Conservation (phyloP, 257 asterid genomes). For the Oldenlandia corymbosa region DNA sequence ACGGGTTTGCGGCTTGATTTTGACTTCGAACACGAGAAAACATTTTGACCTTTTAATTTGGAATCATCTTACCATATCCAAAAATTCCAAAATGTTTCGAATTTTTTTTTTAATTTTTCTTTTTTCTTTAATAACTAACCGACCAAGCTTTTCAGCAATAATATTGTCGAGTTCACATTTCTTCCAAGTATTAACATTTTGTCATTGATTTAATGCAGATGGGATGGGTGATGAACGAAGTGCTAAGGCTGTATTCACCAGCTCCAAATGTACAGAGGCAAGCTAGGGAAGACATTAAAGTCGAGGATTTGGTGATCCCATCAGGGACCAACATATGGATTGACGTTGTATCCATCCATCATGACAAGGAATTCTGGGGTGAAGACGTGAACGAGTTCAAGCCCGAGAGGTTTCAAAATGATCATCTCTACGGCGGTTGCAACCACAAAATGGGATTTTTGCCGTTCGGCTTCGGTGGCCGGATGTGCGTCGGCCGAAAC, state of each 20-base stretch:
- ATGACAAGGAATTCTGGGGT: slow-evolving; percentile 65
- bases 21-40: too few species aligned
- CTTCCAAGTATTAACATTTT: too few species aligned
- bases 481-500: slow-evolving; percentile 82
- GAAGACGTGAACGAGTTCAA: slow-evolving; percentile 65
- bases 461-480: slow-evolving; percentile 91
- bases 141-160: too few species aligned
- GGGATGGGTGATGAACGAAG: slow-evolving; percentile 94
- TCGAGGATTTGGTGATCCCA: slow-evolving; percentile 46
- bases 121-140: too few species aligned
- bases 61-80: too few species aligned
- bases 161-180: too few species aligned
- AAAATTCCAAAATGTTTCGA: too few species aligned
- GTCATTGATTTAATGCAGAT: slow-evolving; percentile 41
- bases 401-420: slow-evolving; percentile 59
- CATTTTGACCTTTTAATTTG: too few species aligned
- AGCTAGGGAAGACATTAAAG: slow-evolving; percentile 57
- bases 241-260: slow-evolving; percentile 62
- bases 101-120: too few species aligned
- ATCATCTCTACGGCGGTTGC: slow-evolving; percentile 50
- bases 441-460: slow-evolving; percentile 83
- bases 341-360: slow-evolving; percentile 82
- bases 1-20: too few species aligned
- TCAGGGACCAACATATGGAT: slow-evolving; percentile 82
- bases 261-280: slow-evolving; percentile 84